Evolutionary conservation across 371 early-diverging fungal species (phyloP), one percentile per base, ranked within the genome.

Genomic region (Mortierella sp.): DNA sequence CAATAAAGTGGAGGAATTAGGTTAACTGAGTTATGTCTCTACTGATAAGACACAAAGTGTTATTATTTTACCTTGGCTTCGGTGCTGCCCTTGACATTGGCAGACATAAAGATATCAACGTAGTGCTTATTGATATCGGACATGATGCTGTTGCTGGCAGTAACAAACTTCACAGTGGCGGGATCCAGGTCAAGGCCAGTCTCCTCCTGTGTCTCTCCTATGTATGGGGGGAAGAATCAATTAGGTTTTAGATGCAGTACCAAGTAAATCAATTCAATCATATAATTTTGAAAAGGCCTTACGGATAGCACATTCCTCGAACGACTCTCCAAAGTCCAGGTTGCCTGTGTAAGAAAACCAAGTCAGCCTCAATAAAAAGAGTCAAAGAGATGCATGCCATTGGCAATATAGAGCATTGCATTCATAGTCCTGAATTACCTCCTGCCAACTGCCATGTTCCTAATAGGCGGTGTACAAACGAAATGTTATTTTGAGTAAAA

Each of bases 131-230:
- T 72, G 39, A 89, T 88, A 1, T 54, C 68, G 5, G 72, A 59
- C 90, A 92, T 90, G 59, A 87, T 77, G 70, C 88, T 89, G 73
- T 93, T 93, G 57, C 86, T 87, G 28, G 90, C 87, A 1, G 90
- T 86, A 66, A 87, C 47, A 47, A 89, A 80, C 32, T 70, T 68
- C 6, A 85, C 75, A 0, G 87, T 63, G 0, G 74, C 52, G 11
- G 87, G 49, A 9, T 78, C 72, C 3, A 90, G 68, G 0, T n/a
- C 45, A 39, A 90, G 63, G 18, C 88, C 90, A 3, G 91, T 89
- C 72, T 91, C 93, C 74, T 93, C 93, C 49, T 84, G 64, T 0
- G 87, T 75, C 70, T 93, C 93, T 10, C 91, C 84, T 84, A 40
- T 47, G 4, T 14, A n/a, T 37, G 20, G 47, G 28, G 35, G 35